Percentiles rank a stretch among this genome's conserved stretches.
Evolutionary conservation across 495 filamentous ascomycete species (phyloP).

Genomic region (Talaromyces nanjingensis): DNA sequence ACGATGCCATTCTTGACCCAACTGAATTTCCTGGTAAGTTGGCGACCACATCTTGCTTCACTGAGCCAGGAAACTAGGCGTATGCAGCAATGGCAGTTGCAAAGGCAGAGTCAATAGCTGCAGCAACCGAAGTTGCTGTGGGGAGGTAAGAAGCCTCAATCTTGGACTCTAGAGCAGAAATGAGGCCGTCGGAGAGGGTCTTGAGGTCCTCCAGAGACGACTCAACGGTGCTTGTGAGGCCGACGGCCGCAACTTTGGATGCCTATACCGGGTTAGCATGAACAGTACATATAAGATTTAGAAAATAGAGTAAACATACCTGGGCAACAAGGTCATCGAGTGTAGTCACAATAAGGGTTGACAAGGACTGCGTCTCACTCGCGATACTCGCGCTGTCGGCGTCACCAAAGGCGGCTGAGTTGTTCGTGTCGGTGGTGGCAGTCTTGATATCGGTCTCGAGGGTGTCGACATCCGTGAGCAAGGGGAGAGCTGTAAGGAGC

Average conservation of each 20-base stretch:
- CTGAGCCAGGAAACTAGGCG: background rate
- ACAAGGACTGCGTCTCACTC: background rate
- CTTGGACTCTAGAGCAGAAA: constrained; percentile 1
- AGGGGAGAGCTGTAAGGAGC: background rate
- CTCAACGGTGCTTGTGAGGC: constrained; percentile 3
- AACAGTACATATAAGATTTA: background rate
- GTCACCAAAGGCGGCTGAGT: background rate
- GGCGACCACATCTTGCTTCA: background rate
- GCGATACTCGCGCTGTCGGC: constrained; percentile 1
- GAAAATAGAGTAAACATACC: background rate
- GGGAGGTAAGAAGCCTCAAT: background rate
- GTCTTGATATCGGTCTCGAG: constrained; percentile 8
- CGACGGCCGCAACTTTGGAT: background rate
- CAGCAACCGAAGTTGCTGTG: background rate
- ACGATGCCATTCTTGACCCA: background rate
- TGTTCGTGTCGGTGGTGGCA: constrained; percentile 5
- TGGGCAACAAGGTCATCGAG: background rate
- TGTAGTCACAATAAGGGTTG: background rate
- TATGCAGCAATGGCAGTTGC: constrained; percentile 3
- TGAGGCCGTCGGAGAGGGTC: background rate
- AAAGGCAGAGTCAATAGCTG: constrained; percentile 8
- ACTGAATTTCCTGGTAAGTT: background rate
- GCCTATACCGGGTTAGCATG: background rate
- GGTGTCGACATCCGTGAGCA: background rate
- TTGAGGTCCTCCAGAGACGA: background rate